These are phyloP conservation scores for Ziziphus jujuba DNA, from an alignment of 306 rosid species.

Conservation along the genomic window DNA sequence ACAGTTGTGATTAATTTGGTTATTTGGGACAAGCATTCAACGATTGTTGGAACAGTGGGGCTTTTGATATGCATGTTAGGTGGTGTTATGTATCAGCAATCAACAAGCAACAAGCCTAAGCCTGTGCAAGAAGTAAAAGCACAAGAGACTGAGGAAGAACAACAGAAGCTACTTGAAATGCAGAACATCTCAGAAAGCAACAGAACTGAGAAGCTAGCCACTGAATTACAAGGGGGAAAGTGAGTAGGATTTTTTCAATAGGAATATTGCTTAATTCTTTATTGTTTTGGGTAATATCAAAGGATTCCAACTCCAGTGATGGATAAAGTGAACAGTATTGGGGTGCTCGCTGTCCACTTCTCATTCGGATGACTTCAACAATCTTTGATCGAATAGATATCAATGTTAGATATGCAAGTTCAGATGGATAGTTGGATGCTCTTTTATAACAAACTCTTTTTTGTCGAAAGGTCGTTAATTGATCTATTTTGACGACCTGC, in stretches of 20 bases:
- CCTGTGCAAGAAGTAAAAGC: constrained; percentile 37
- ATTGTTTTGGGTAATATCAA: neutral
- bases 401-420: neutral
- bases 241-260: constrained; percentile 18
- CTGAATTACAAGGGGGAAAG: constrained; percentile 37
- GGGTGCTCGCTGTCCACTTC: neutral
- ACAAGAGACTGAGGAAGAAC: constrained; percentile 51
- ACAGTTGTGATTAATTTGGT: constrained; percentile 75
- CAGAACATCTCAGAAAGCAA: constrained; percentile 32
- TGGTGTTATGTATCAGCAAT: constrained; percentile 73
- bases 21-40: constrained; percentile 82
- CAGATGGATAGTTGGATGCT: neutral
- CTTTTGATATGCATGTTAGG: constrained; percentile 79
- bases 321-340: neutral
- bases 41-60: constrained; percentile 74
- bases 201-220: constrained; percentile 25
- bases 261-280: neutral
- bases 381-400: neutral
- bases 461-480: too few relatives aligned
- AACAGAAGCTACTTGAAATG: constrained; percentile 63
- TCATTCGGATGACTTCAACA: neutral
- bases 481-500: neutral
- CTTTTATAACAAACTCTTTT: neutral
- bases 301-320: neutral
- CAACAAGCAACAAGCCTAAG: constrained; percentile 61